Conservation (phyloP, 495 filamentous ascomycete species). For the Aspergillus conjunctus region DNA sequence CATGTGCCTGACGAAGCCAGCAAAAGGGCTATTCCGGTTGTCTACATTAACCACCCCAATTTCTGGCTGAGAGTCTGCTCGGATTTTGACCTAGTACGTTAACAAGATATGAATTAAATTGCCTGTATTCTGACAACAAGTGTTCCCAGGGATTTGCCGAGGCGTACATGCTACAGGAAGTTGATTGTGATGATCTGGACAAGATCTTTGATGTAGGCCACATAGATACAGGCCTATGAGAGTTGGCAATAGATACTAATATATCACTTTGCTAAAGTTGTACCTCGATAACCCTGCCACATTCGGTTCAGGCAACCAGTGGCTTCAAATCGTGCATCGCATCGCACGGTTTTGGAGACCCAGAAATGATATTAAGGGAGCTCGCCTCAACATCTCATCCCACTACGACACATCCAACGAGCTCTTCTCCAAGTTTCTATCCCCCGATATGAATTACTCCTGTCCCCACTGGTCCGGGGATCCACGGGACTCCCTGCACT, state of each 20-base stretch:
- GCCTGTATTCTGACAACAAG: no score
- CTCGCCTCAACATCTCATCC: conserved; percentile 65
- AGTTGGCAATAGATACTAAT: not conserved
- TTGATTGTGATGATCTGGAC: conserved; percentile 11
- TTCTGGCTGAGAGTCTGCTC: no score
- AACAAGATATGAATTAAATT: no score
- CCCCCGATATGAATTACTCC: conserved; percentile 74
- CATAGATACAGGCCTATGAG: no score
- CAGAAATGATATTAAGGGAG: conserved; percentile 65
- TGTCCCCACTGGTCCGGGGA: conserved; percentile 65
- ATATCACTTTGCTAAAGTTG: conserved; percentile 3
- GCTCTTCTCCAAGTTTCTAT: conserved; percentile 73
- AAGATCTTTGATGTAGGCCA: not conserved
- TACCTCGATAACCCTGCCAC: conserved; percentile 21
- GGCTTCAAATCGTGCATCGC: conserved; percentile 9
- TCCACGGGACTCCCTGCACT: conserved; percentile 55
- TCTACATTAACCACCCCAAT: no score
- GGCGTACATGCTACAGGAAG: conserved; percentile 13
- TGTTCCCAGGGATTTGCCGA: conserved; percentile 12
- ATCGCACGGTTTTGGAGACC: conserved; percentile 41
- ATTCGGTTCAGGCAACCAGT: conserved; percentile 7
- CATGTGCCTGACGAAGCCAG: no score
- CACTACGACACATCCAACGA: conserved; percentile 78
- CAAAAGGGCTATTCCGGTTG: no score
- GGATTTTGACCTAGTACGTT: no score